A percentile compares a stretch with the other conserved stretches of the same genome.
These are phyloP conservation scores for Talaromyces sp. DNA, from an alignment of 2,329 filamentous ascomycete species.

Conservation along the genomic window DNA sequence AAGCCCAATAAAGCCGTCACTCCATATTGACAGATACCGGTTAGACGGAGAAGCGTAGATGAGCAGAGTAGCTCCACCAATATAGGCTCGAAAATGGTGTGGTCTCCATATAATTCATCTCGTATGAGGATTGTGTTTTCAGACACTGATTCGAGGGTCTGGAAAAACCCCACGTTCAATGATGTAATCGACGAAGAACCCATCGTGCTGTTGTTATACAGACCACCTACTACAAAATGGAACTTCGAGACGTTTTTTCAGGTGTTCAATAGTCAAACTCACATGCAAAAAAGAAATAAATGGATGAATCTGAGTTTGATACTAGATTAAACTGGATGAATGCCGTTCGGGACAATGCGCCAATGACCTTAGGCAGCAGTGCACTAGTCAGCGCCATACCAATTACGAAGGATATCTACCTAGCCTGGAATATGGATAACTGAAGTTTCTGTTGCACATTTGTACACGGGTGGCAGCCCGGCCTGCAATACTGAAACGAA, in stretches of 20 bases:
- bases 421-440: background rate
- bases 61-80: constrained; percentile 37
- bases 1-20: constrained; percentile 36
- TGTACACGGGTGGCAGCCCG: background rate
- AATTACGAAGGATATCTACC: background rate
- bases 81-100: constrained; percentile 34
- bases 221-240: background rate
- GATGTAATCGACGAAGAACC: background rate
- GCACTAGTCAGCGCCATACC: background rate
- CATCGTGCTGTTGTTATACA: background rate
- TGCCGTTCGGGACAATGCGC: background rate
- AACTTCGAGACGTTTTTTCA: background rate
- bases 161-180: constrained; percentile 18
- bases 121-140: constrained; percentile 26
- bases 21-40: constrained; percentile 38
- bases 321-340: background rate
- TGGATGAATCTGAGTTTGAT: background rate
- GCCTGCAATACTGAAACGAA: too few species aligned
- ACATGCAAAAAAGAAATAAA: background rate
- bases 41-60: constrained; percentile 32
- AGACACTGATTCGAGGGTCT: constrained; percentile 21
- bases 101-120: constrained; percentile 36
- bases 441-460: background rate
- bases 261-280: background rate
- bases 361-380: background rate